A percentile compares a stretch with the other conserved stretches of the same genome.
phyloP scores from a whole-genome alignment of 371 early-diverging fungal genomes.

The Nosema muscidifuracis region DNA sequence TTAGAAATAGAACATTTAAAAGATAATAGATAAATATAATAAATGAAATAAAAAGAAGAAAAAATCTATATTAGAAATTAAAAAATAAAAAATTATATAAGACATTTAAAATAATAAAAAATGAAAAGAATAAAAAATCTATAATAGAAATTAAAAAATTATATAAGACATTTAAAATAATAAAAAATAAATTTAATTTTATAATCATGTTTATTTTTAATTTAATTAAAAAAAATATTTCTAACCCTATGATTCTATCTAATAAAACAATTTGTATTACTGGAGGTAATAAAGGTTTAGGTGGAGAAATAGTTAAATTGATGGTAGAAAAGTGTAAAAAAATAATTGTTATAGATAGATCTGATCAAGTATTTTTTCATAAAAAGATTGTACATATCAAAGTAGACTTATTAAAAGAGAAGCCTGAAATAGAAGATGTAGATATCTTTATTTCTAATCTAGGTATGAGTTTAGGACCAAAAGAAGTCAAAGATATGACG shows the following conservation, averaged over 20 bases:
- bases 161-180: too few relatives aligned
- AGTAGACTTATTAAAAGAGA: constrained; percentile 31
- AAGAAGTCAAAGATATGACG: constrained; percentile 11
- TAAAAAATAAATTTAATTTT: too few relatives aligned
- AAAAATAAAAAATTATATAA: too few relatives aligned
- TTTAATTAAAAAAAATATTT: neutral
- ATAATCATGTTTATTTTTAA: neutral
- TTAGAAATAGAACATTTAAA: too few relatives aligned
- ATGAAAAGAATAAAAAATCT: too few relatives aligned
- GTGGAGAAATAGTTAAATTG: constrained; percentile 29
- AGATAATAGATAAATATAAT: too few relatives aligned
- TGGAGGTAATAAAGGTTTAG: constrained; percentile 33
- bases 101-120: too few relatives aligned
- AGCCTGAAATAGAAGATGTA: constrained; percentile 14
- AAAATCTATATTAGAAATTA: too few relatives aligned
- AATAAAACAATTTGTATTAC: constrained; percentile 30
- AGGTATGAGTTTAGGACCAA: constrained; percentile 44
- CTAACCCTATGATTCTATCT: neutral
- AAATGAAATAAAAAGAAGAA: too few relatives aligned
- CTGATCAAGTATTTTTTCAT: constrained; percentile 11
- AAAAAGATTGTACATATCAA: constrained; percentile 23
- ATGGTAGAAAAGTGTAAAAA: neutral
- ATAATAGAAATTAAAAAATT: too few relatives aligned
- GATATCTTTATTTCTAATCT: constrained; percentile 57
- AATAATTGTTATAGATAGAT: constrained; percentile 24